Percentiles rank a stretch among this genome's conserved stretches.
These are phyloP conservation scores for Diaporthe australafricana DNA, from an alignment of 2,329 filamentous ascomycete species.

Conservation along the genomic window DNA sequence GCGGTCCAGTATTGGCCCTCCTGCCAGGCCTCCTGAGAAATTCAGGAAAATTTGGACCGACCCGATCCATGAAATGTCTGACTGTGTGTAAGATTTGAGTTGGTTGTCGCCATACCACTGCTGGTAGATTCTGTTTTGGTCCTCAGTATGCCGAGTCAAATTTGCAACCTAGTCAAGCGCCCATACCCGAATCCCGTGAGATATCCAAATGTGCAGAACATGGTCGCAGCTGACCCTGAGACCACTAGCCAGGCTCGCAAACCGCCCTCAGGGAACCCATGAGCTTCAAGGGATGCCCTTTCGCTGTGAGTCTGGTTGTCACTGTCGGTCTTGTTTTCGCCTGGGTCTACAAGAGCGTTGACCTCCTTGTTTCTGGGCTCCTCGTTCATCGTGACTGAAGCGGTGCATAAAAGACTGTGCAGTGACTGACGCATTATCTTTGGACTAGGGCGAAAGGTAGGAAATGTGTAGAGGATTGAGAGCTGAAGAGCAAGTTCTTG, in stretches of 20 bases:
- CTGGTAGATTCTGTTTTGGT: slow-evolving; percentile 30
- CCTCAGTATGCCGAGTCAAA: slow-evolving; percentile 8
- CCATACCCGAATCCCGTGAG: slow-evolving; percentile 51
- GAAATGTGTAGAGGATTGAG: background rate
- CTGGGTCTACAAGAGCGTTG: background rate
- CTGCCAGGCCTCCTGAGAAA: slow-evolving; percentile 35
- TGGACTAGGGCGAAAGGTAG: background rate
- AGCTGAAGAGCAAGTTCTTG: background rate
- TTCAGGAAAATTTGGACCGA: slow-evolving; percentile 37
- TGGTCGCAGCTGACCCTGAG: slow-evolving; percentile 46
- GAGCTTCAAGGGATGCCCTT: background rate
- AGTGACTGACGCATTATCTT: background rate
- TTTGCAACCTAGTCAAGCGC: slow-evolving; percentile 42
- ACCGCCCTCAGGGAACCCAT: slow-evolving; percentile 43
- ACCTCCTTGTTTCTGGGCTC: slow-evolving; percentile 9
- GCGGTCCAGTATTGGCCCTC: slow-evolving; percentile 35
- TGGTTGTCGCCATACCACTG: slow-evolving; percentile 35
- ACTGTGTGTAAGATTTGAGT: slow-evolving; percentile 34
- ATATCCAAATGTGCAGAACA: slow-evolving; percentile 54
- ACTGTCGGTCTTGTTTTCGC: slow-evolving; percentile 11
- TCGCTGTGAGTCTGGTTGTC: background rate
- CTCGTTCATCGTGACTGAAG: slow-evolving; percentile 10
- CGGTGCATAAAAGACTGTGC: background rate
- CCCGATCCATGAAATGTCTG: slow-evolving; percentile 37
- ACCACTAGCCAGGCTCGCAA: slow-evolving; percentile 54